Evolutionary conservation across 1,284 basidiomycete genomes (phyloP), one percentile per base, ranked within the genome.

Genomic region (Puccinia polysora): DNA sequence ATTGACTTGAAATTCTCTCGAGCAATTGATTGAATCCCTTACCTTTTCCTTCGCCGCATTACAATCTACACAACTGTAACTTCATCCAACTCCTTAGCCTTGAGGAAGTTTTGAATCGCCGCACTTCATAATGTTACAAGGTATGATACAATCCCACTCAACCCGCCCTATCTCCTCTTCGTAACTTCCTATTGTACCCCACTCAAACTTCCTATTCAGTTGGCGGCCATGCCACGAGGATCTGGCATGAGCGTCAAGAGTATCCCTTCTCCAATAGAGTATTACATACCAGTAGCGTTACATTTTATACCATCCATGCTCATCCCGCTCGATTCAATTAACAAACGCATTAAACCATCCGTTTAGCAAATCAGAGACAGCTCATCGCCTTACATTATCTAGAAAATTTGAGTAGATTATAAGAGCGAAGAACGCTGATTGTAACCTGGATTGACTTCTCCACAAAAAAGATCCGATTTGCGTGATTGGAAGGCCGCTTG

Each of bases 101-200:
- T 50, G 45, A 63, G 34, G 43, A 28, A 30, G 47, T 28, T 36
- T 63, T 47, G 5, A 63, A 32, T 49, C 34, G 47, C 32, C 60
- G 60, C 40, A 25, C 36, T 32, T 49, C 60, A 28, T 63, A 34
- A 63, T 63, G 60, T 45, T 63, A 23, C 60, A 63, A 63, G 60
- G 60, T 63, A 63, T 49, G 60, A 34, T 63, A 30, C 30, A 63
- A 38, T 50, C 25, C 45, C 49, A 14, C 47, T 63, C 14, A 18
- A 49, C 60, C n/a, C 60, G 60, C 47, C 30, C 45, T 63, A 63
- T 63, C 60, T 63, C 60, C 60, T 63, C 45, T 49, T 30, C 6
- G 34, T 40, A 63, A 23, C 28, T 50, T 36, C 25, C 23, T 36
- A 25, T 49, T n/a, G 23, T 63, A 20, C 20, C 34, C 45, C 47